These are phyloP conservation scores for Penicillium cosmopolitanum DNA, from an alignment of 495 filamentous ascomycete genomes.

Conservation along the genomic window DNA sequence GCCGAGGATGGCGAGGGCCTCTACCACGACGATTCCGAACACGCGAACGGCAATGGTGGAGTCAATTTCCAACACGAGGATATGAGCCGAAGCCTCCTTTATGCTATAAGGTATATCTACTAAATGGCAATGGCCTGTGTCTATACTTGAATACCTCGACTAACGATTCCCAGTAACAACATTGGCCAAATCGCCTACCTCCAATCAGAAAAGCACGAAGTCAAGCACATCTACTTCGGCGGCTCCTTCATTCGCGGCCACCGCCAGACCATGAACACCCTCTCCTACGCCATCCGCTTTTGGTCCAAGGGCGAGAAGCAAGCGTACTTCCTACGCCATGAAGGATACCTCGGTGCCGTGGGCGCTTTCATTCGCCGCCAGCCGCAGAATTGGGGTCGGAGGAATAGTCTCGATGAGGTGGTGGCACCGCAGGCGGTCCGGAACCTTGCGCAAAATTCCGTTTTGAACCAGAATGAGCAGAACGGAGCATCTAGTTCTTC, in stretches of 20 bases:
- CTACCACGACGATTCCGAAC: constrained; percentile 52
- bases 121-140: neutral
- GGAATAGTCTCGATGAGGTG: constrained; percentile 68
- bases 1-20: constrained; percentile 77
- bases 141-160: constrained; percentile 1
- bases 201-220: constrained; percentile 86
- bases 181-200: constrained; percentile 97
- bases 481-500: constrained; percentile 21
- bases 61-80: constrained; percentile 63
- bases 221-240: constrained; percentile 95
- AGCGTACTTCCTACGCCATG: constrained; percentile 94
- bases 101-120: constrained; percentile 68
- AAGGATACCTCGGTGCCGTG: constrained; percentile 95
- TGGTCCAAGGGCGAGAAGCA: constrained; percentile 94
- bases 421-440: constrained; percentile 36
- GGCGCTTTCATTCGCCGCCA: constrained; percentile 92
- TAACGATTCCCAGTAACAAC: constrained; percentile 72
- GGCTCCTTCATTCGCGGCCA: constrained; percentile 97
- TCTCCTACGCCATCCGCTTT: constrained; percentile 94
- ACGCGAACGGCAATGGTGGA: constrained; percentile 29
- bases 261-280: constrained; percentile 94
- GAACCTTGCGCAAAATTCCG: constrained; percentile 26
- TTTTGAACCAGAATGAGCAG: constrained; percentile 15
- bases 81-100: constrained; percentile 73
- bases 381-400: constrained; percentile 87